phyloP scores from a whole-genome alignment of 768 basidiomycete genomes.

The Trichaptum fuscoviolaceum region DNA sequence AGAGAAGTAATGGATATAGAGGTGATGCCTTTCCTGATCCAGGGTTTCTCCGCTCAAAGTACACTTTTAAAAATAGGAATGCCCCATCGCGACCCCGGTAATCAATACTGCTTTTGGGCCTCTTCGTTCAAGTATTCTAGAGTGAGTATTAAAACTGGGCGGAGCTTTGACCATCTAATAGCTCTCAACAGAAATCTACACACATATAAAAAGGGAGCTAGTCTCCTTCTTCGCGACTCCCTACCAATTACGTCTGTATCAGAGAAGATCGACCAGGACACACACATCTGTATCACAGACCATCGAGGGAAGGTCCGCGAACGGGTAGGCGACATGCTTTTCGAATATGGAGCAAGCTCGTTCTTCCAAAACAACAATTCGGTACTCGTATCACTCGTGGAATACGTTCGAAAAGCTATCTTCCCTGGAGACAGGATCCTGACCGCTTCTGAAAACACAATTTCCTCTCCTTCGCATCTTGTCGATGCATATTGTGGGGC shows the following conservation, averaged over 20 bases:
- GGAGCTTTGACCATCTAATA: neutral
- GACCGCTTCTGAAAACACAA: constrained; percentile 2
- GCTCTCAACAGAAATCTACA: constrained; percentile 55
- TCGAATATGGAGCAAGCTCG: constrained; percentile 81
- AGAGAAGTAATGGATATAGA: constrained; percentile 86
- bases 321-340: constrained; percentile 71
- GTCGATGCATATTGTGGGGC: constrained; percentile 94
- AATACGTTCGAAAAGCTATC: constrained; percentile 76
- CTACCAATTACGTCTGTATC: constrained; percentile 40
- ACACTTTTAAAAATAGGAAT: constrained; percentile 52
- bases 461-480: constrained; percentile 62
- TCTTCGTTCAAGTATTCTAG: constrained; percentile 61
- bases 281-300: constrained; percentile 78
- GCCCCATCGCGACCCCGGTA: constrained; percentile 81
- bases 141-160: constrained; percentile 39
- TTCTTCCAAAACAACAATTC: constrained; percentile 99
- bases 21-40: constrained; percentile 33
- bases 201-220: constrained; percentile 82
- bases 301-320: constrained; percentile 81
- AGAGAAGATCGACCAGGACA: constrained; percentile 60
- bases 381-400: constrained; percentile 77
- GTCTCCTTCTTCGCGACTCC: constrained; percentile 87
- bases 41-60: neutral
- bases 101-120: constrained; percentile 63
- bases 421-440: constrained; percentile 24